A percentile compares a stretch with the other conserved stretches of the same genome.
Evolutionary conservation across 148 eudicot genomes (phyloP).

Genomic region (Amaranthus palmeri): DNA sequence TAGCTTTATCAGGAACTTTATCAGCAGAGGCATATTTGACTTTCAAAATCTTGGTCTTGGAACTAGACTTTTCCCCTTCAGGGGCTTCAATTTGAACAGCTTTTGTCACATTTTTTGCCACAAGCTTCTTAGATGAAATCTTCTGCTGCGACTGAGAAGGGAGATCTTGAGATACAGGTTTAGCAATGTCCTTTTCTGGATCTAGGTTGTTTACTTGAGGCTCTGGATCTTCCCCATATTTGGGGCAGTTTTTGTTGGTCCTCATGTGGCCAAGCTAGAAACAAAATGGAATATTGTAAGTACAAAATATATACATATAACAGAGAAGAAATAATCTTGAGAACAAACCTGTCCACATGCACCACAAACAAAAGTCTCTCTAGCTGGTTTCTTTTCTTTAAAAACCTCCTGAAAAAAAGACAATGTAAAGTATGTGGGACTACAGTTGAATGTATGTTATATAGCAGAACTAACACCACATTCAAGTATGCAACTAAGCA

Average conservation of each 20-base stretch:
- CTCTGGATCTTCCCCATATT: conserved; percentile 70
- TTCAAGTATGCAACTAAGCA: not conserved
- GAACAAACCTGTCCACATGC: conserved; percentile 90
- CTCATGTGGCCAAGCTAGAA: conserved; percentile 93
- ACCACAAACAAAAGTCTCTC: conserved; percentile 96
- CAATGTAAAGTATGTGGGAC: not conserved
- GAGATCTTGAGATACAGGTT: conserved; percentile 38
- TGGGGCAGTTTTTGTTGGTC: conserved; percentile 94
- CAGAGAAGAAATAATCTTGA: conserved; percentile 6
- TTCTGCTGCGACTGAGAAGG: conserved; percentile 30
- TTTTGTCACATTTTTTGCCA: conserved; percentile 21
- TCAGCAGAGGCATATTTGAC: conserved; percentile 70
- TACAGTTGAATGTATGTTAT: not conserved
- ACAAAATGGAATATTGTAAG: conserved; percentile 13
- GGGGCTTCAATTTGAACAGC: conserved; percentile 39
- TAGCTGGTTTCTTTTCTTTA: conserved; percentile 86
- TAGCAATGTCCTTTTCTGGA: conserved; percentile 47
- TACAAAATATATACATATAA: not conserved
- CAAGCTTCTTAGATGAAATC: conserved; percentile 25
- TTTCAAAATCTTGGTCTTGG: conserved; percentile 69
- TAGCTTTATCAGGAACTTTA: conserved; percentile 48
- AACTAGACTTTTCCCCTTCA: conserved; percentile 58
- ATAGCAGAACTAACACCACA: not conserved
- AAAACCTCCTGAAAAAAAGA: conserved; percentile 50
- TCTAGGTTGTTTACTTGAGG: conserved; percentile 48